A percentile compares a stretch with the other conserved stretches of the same genome.
Conservation (phyloP, 225 moss, liverwort and hornwort species). For the Antitrichia curtipendula region DNA sequence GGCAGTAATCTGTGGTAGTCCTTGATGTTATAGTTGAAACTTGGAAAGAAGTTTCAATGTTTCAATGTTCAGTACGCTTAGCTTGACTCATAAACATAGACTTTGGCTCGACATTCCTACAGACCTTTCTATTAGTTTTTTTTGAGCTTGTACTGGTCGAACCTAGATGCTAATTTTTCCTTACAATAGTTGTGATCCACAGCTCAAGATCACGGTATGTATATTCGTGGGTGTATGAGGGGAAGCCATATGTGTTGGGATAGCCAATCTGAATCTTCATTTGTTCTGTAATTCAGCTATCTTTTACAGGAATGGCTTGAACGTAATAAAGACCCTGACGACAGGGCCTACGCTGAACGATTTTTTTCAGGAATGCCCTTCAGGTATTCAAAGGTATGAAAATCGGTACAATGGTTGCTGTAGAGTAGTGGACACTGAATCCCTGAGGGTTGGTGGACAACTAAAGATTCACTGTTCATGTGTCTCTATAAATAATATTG, state of each 20-base stretch:
- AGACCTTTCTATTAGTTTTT: background rate
- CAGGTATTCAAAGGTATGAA: constrained; percentile 29
- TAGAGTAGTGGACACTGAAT: background rate
- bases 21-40: background rate
- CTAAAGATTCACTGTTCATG: background rate
- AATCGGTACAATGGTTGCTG: background rate
- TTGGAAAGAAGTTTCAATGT: background rate
- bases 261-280: no score
- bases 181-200: background rate
- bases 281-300: no score
- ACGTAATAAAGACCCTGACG: constrained; percentile 8
- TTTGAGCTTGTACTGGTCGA: background rate
- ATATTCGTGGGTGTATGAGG: background rate
- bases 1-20: background rate
- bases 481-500: background rate
- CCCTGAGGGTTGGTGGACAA: background rate
- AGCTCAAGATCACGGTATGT: background rate
- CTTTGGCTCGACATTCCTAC: background rate
- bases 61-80: background rate
- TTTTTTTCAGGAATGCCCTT: constrained; percentile 20
- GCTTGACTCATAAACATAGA: background rate
- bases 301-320: background rate
- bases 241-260: no score
- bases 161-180: background rate
- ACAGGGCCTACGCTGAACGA: background rate